Evolutionary conservation across 2,329 filamentous ascomycete species (phyloP), one percentile per base, ranked within the genome.

Genomic region (Diaporthe sp.): DNA sequence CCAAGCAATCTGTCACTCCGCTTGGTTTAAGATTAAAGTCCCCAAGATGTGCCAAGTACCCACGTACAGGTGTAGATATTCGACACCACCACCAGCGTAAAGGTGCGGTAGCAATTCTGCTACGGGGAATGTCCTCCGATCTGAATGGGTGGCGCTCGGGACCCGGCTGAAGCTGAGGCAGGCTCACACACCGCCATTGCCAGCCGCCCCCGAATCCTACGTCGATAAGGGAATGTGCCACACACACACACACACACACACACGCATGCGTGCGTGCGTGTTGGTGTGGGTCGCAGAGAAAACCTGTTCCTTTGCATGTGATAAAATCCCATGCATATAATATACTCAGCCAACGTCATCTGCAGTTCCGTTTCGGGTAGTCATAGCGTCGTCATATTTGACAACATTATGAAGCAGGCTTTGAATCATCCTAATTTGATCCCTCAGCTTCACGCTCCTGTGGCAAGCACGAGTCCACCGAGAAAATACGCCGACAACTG

Each of bases 301-400:
- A 68, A 49, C 62, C 31, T 53, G 46, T 53, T 49, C 17, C 19
- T 49, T 68, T 53, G 46, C 65, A 68, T 68, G 65, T 68, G 65
- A 68, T 42, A 22, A 53, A 22, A 55, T 34, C 22, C 65, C 8
- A 31, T 68, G 65, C 65, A 53, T 68, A 25, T 17, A 10, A 4
- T 17, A 28, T 53, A 28, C 28, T 51, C 46, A 39, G 22, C 46
- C 31, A 37, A 17, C 65, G 46, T 53, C 65, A 53, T 53, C 46
- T 19, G 3, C 62, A 53, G 25, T 37, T 49, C 62, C 22, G 2
- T 39, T 39, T 39, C 6, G 25, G 62, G 22, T 25, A 39, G 22
- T 51, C 28, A 37, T 46, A 53, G 46, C 46, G 53, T 28, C 28
- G 44, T 68, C 65, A 68, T 49, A 42, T 68, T 68, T 68, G 65